Evolutionary conservation across 2,329 filamentous ascomycete genomes (phyloP).

Genomic region (Botrytis galanthina): DNA sequence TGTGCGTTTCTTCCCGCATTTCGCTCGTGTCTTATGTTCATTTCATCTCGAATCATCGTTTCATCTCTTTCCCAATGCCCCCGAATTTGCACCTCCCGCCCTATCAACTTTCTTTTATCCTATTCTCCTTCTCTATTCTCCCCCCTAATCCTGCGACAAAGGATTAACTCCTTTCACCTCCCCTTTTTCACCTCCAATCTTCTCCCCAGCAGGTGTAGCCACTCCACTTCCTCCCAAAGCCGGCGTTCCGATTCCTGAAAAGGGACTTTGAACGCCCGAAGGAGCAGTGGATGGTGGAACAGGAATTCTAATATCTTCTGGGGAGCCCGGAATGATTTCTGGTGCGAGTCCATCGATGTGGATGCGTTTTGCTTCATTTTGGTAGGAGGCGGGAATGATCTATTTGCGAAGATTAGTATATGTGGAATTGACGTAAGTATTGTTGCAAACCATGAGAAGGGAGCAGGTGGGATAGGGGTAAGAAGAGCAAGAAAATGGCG

Average conservation of each 20-base stretch:
- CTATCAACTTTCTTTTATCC: not conserved
- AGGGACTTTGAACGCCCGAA: conserved; percentile 43
- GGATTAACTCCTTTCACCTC: not conserved
- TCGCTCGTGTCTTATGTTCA: not conserved
- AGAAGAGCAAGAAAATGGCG: not conserved
- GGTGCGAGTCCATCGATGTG: conserved; percentile 68
- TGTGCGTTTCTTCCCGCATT: not conserved
- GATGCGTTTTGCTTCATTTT: conserved; percentile 91
- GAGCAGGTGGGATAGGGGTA: too few species aligned
- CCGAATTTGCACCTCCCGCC: not conserved
- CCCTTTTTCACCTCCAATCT: not conserved
- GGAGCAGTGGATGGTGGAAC: conserved; percentile 57
- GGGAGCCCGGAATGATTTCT: conserved; percentile 70
- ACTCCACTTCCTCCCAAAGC: conserved; percentile 8
- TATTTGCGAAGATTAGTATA: conserved; percentile 12
- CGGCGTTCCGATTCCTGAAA: conserved; percentile 32
- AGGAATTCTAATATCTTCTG: conserved; percentile 77
- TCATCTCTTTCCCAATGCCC: not conserved
- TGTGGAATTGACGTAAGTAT: not conserved
- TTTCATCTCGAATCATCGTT: not conserved
- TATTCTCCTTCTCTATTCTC: not conserved
- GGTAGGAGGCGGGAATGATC: conserved; percentile 96
- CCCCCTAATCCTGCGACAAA: conserved; percentile 4
- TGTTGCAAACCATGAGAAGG: not conserved
- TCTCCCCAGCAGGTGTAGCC: not conserved